These are phyloP conservation scores for Pichia sp. DNA, from an alignment of 1,139 yeast species.

Conservation along the genomic window DNA sequence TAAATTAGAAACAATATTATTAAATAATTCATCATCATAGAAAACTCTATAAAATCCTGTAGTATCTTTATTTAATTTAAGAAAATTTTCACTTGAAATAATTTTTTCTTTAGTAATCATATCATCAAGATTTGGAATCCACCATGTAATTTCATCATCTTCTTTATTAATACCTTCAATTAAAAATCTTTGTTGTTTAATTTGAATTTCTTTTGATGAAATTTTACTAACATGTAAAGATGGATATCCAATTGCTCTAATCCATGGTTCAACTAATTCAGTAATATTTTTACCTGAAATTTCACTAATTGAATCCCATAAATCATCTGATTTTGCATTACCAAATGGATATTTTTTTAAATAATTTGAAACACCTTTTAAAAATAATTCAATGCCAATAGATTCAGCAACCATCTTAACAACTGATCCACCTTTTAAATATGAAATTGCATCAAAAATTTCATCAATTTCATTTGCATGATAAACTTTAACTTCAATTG, in stretches of 20 bases:
- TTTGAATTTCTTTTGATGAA: conserved; percentile 29
- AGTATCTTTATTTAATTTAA: conserved; percentile 59
- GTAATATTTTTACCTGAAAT: conserved; percentile 42
- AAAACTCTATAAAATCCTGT: conserved; percentile 63
- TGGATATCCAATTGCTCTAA: conserved; percentile 48
- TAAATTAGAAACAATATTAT: conserved; percentile 38
- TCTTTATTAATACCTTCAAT: conserved; percentile 44
- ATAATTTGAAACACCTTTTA: conserved; percentile 49
- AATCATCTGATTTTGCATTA: conserved; percentile 48
- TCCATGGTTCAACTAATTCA: conserved; percentile 46
- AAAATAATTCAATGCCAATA: conserved; percentile 44
- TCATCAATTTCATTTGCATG: conserved; percentile 52
- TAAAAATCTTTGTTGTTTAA: conserved; percentile 52
- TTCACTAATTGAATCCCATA: conserved; percentile 46
- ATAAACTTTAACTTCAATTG: conserved; percentile 51
- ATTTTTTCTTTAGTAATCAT: conserved; percentile 16
- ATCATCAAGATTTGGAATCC: conserved; percentile 53
- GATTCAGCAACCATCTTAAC: conserved; percentile 50
- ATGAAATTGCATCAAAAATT: conserved; percentile 51
- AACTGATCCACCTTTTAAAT: conserved; percentile 50
- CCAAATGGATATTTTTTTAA: conserved; percentile 43
- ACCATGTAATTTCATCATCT: conserved; percentile 42
- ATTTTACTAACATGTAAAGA: conserved; percentile 34
- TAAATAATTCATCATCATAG: conserved; percentile 47
- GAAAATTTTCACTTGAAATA: conserved; percentile 30